These are phyloP conservation scores for Collybiopsis confluens DNA, from an alignment of 768 basidiomycete species.

Conservation along the genomic window DNA sequence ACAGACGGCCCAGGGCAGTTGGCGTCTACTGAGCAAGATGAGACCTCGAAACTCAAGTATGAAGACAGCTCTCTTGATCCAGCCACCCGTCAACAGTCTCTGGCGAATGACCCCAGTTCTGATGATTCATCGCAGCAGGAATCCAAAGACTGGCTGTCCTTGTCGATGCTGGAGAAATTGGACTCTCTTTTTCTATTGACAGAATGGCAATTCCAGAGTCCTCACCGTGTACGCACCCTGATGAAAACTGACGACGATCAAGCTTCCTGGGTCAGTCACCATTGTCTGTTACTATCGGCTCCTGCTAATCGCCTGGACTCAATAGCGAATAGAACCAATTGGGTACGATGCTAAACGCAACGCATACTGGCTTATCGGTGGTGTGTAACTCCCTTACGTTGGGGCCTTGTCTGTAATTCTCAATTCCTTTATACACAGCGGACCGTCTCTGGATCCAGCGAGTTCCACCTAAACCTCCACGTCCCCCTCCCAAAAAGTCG, in stretches of 20 bases:
- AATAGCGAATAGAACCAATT: constrained; percentile 78
- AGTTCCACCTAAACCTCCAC: constrained; percentile 45
- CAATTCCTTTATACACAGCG: constrained; percentile 35
- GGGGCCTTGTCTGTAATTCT: constrained; percentile 5
- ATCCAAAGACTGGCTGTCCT: constrained; percentile 64
- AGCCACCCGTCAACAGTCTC: background rate
- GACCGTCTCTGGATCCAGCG: constrained; percentile 88
- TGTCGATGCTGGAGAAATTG: constrained; percentile 68
- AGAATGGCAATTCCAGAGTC: constrained; percentile 88
- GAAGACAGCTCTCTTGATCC: background rate
- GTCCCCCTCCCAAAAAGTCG: constrained; percentile 19
- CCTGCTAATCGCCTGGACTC: background rate
- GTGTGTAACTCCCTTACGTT: constrained; percentile 33
- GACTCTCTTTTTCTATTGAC: constrained; percentile 68
- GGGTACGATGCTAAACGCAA: constrained; percentile 78
- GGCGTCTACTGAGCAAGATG: background rate
- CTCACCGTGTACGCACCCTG: constrained; percentile 57
- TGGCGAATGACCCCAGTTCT: background rate
- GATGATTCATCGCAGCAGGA: constrained; percentile 17
- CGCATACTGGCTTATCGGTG: constrained; percentile 83
- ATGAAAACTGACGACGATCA: constrained; percentile 80
- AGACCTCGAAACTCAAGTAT: background rate
- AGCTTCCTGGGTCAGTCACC: constrained; percentile 66
- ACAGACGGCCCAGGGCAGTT: background rate
- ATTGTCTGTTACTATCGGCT: constrained; percentile 5